phyloP scores from a whole-genome alignment of 257 asterid genomes.

The Rehmannia glutinosa region DNA sequence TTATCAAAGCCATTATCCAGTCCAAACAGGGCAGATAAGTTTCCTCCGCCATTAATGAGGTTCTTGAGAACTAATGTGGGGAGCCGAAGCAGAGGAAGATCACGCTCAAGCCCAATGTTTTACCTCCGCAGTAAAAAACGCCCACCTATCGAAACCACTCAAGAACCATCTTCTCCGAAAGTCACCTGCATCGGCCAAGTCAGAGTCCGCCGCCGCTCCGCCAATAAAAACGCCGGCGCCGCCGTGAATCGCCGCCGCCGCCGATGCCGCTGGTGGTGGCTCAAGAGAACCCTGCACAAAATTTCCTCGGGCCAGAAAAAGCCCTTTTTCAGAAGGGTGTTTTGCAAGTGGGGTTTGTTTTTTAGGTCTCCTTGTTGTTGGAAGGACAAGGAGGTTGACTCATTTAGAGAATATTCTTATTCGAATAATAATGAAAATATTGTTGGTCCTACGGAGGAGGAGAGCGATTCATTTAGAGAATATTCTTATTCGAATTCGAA shows the following conservation, averaged over 20 bases:
- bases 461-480: no score
- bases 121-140: conserved; percentile 39
- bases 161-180: conserved; percentile 82
- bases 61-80: conserved; percentile 61
- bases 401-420: no score
- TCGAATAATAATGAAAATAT: conserved; percentile 6
- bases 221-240: conserved; percentile 14
- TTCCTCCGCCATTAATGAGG: conserved; percentile 83
- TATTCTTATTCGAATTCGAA: no score
- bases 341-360: conserved; percentile 36
- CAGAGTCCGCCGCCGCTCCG: conserved; percentile 52
- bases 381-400: conserved; percentile 38
- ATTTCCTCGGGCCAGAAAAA: background rate
- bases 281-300: conserved; percentile 24
- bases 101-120: conserved; percentile 71
- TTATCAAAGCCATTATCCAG: conserved; percentile 66
- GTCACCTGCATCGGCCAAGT: conserved; percentile 95
- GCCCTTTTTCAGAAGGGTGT: conserved; percentile 7
- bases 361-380: conserved; percentile 44
- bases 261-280: conserved; percentile 39
- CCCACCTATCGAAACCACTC: conserved; percentile 32
- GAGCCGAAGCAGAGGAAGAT: conserved; percentile 69
- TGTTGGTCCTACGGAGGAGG: no score
- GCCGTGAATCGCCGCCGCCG: conserved; percentile 28
- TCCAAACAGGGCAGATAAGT: conserved; percentile 66